A percentile compares a stretch with the other conserved stretches of the same genome.
These are phyloP conservation scores for Aspergillus neotritici DNA, from an alignment of 2,329 filamentous ascomycete genomes.

Conservation along the genomic window DNA sequence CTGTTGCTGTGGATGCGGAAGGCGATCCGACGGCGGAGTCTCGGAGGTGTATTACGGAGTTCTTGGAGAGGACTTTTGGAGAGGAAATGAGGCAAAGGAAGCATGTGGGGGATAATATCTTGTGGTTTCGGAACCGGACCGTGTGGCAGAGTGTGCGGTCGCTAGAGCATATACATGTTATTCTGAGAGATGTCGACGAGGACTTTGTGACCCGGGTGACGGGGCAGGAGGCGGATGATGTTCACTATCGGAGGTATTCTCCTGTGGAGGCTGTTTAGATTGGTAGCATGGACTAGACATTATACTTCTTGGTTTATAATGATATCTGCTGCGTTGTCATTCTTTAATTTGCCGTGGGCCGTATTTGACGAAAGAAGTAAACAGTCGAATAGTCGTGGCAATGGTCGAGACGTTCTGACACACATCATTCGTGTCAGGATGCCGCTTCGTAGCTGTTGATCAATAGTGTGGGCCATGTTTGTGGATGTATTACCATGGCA, in stretches of 20 bases:
- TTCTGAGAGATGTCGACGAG: slow-evolving; percentile 3
- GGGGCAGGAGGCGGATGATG: neutral
- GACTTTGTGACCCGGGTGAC: neutral
- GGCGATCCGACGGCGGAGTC: slow-evolving; percentile 2
- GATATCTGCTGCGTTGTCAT: no score
- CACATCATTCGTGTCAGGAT: no score
- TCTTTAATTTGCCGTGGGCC: no score
- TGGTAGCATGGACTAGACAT: no score
- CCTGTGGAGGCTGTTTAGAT: neutral
- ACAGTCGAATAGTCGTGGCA: no score
- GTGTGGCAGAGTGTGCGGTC: slow-evolving; percentile 4
- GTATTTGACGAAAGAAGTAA: no score
- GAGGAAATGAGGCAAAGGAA: neutral
- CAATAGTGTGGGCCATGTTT: no score
- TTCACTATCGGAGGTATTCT: neutral
- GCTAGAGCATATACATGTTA: slow-evolving; percentile 6
- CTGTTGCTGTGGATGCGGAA: neutral
- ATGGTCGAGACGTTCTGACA: no score
- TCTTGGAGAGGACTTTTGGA: slow-evolving; percentile 1
- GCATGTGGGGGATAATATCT: neutral
- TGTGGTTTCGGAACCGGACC: slow-evolving; percentile 3
- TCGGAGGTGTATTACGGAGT: neutral
- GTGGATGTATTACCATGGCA: no score
- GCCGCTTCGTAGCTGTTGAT: no score
- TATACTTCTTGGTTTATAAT: no score